These are phyloP conservation scores for Musa itinerans DNA, from an alignment of 176 grass and related monocot genomes.

Conservation along the genomic window DNA sequence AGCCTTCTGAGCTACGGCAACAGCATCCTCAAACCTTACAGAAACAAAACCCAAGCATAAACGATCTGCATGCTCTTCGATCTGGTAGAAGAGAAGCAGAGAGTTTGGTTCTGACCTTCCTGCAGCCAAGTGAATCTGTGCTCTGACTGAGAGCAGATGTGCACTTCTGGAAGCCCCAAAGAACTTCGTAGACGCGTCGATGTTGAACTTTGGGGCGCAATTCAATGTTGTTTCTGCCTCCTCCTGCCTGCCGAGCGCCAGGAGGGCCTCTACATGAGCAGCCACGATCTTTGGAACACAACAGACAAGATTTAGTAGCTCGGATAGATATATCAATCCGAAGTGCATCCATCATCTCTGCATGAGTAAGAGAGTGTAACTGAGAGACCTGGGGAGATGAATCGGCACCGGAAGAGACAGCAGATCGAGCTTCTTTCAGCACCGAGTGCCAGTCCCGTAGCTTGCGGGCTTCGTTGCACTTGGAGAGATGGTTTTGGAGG, in stretches of 20 bases:
- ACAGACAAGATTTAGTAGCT: neutral
- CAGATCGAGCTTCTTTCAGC: constrained; percentile 18
- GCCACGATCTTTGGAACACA: constrained; percentile 1
- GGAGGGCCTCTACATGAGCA: constrained; percentile 14
- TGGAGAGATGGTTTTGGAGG: constrained; percentile 15
- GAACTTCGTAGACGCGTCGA: constrained; percentile 22
- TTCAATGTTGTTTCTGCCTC: constrained; percentile 15
- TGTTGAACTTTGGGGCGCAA: constrained; percentile 8
- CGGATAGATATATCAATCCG: too few relatives aligned
- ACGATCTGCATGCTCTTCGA: too few relatives aligned
- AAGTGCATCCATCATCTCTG: neutral
- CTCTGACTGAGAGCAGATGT: constrained; percentile 10
- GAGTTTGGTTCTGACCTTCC: constrained; percentile 12
- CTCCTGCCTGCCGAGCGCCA: constrained; percentile 24
- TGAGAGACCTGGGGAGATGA: constrained; percentile 18
- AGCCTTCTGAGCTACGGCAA: constrained; percentile 9
- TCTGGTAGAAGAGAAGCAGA: neutral
- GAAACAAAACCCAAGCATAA: too few relatives aligned
- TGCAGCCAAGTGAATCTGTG: constrained; percentile 19
- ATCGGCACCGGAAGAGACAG: constrained; percentile 20
- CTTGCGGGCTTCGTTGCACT: constrained; percentile 19
- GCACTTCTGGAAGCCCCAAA: constrained; percentile 22
- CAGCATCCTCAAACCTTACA: constrained; percentile 28
- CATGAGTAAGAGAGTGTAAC: neutral
- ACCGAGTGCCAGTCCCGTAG: constrained; percentile 14